Evolutionary conservation across 2,329 filamentous ascomycete genomes (phyloP), one percentile per base, ranked within the genome.

Genomic region (Colletotrichum sansevieriae): DNA sequence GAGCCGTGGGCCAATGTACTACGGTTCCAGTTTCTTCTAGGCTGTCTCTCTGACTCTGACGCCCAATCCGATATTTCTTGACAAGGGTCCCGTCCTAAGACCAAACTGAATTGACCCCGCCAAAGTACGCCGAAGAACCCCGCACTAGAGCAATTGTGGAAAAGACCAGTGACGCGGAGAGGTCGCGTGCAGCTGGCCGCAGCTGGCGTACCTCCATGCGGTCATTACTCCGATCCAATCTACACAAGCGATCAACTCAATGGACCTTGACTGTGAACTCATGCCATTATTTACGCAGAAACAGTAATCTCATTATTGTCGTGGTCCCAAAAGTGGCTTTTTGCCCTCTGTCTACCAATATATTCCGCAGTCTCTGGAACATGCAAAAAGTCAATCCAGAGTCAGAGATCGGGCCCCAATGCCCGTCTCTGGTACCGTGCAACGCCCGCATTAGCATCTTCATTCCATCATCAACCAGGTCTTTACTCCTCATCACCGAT

Each of bases 401-500:
- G 67, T 68, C 18, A 67, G 46, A 62, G 60, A 37, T 52, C 44
- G 63, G 59, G 58, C 35, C 44, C 58, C 46, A 47, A 68, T 63
- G 20, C 66, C 64, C 39, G 18, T 70, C 57, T 59, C 54, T 47
- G 52, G 55, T 70, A 35, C 63, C 67, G 39, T 65, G 56, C 67
- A 71, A 71, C 68, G 70, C 70, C 70, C 52, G 55, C 61, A 59
- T 22, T 69, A 59, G 18, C 49, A 65, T 59, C 59, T 46, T 65
- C 61, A 49, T 69, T 33, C 66, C 52, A 2, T 62, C 63, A 20
- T 63, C 46, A 61, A 66, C 51, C 49, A 33, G 41, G 15, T 18
- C 6, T 71, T 72, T 80, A 81, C 73, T 81, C 78, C 25, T 81
- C 79, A n/a, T 80, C 79, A 39, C 79, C 79, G 72, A 81, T 81